A percentile compares a stretch with the other conserved stretches of the same genome.
phyloP scores from a whole-genome alignment of 2,329 filamentous ascomycete species.

The Xylariomycetidae sp. region DNA sequence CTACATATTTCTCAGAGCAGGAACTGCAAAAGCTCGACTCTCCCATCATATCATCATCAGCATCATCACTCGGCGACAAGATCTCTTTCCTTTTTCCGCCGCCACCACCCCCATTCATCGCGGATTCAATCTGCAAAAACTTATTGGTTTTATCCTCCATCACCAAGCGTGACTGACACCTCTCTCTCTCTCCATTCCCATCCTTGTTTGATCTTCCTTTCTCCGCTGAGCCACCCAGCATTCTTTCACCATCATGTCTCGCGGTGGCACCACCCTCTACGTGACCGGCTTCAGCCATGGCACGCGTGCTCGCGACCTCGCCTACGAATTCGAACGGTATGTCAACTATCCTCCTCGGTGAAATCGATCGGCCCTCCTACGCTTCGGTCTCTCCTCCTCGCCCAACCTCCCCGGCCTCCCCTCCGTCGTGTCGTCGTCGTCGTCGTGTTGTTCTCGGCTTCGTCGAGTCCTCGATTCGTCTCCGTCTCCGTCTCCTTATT shows the following conservation, averaged over 20 bases:
- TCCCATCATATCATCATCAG: no score
- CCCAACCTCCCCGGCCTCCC: constrained; percentile 26
- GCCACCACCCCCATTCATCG: no score
- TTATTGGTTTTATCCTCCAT: constrained; percentile 5
- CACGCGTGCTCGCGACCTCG: constrained; percentile 96
- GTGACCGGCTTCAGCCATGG: constrained; percentile 99
- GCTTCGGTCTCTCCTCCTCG: constrained; percentile 30
- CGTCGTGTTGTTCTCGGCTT: constrained; percentile 30
- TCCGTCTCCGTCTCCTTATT: constrained; percentile 17
- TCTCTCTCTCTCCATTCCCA: constrained; percentile 1
- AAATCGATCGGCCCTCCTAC: constrained; percentile 41
- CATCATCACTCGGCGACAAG: no score
- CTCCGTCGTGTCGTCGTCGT: constrained; percentile 26
- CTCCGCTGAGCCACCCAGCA: constrained; percentile 3
- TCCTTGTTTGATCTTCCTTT: constrained; percentile 7
- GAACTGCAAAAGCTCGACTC: no score
- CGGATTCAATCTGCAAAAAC: constrained; percentile 9
- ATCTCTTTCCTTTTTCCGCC: no score
- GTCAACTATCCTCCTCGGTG: constrained; percentile 59
- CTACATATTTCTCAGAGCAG: no score
- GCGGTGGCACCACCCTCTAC: constrained; percentile 89
- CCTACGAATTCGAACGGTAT: constrained; percentile 99
- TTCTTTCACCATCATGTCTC: constrained; percentile 64
- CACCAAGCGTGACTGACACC: constrained; percentile 13
- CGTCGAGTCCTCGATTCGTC: constrained; percentile 37